phyloP scores from a whole-genome alignment of 768 basidiomycete genomes.

The Mycena filopes region DNA sequence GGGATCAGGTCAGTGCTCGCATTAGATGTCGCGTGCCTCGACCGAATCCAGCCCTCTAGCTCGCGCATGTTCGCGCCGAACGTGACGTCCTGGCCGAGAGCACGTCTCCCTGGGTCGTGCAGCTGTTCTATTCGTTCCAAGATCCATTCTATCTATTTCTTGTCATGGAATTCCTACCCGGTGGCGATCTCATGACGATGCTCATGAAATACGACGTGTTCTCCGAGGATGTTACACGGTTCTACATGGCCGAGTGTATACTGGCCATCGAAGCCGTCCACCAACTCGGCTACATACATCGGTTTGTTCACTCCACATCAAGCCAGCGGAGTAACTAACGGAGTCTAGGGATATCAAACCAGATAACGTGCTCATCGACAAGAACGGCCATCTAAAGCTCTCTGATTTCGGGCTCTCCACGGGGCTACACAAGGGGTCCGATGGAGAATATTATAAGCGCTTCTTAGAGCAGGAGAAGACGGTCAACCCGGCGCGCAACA shows the following conservation, averaged over 20 bases:
- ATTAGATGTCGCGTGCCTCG: neutral
- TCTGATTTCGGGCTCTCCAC: conserved; percentile 99
- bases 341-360: conserved; percentile 93
- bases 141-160: conserved; percentile 96
- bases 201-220: conserved; percentile 99
- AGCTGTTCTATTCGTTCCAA: conserved; percentile 98
- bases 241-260: conserved; percentile 99
- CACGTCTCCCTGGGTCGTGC: conserved; percentile 97
- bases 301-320: conserved; percentile 59
- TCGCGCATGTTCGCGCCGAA: conserved; percentile 97
- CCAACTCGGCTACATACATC: conserved; percentile 98
- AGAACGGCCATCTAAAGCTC: conserved; percentile 94
- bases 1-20: conserved; percentile 82
- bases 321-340: neutral
- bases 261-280: conserved; percentile 98
- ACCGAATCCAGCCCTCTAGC: conserved; percentile 55
- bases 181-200: conserved; percentile 99
- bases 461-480: conserved; percentile 82
- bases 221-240: conserved; percentile 97
- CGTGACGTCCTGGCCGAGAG: conserved; percentile 97
- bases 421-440: conserved; percentile 95
- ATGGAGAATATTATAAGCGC: conserved; percentile 93
- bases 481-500: conserved; percentile 82
- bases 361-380: conserved; percentile 98
- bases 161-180: conserved; percentile 89